Conservation (phyloP, 129 eudicot species). For the Ambrosia artemisiifolia region DNA sequence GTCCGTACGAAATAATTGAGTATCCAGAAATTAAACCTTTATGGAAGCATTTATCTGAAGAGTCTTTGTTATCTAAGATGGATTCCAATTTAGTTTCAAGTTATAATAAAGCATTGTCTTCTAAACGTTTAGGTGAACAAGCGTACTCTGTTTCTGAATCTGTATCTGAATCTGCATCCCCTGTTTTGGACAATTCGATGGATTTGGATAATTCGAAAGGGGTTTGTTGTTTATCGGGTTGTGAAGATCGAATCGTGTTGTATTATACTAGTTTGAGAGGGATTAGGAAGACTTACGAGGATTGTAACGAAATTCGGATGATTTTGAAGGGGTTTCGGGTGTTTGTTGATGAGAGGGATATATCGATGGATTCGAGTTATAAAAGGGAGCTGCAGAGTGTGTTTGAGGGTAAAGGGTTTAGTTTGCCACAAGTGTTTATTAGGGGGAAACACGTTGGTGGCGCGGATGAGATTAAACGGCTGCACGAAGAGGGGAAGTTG, state of each 20-base stretch:
- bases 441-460: slow-evolving; percentile 71
- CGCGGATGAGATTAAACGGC: slow-evolving; percentile 74
- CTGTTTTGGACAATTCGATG: background rate
- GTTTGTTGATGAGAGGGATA: slow-evolving; percentile 76
- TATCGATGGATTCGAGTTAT: slow-evolving; percentile 80
- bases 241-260: slow-evolving; percentile 68
- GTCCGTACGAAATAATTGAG: slow-evolving; percentile 54
- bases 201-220: background rate
- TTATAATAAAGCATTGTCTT: slow-evolving; percentile 51
- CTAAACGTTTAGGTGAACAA: slow-evolving; percentile 29
- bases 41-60: slow-evolving; percentile 95
- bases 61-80: slow-evolving; percentile 69
- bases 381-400: slow-evolving; percentile 68
- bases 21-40: slow-evolving; percentile 71
- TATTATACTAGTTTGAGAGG: slow-evolving; percentile 93
- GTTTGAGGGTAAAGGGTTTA: slow-evolving; percentile 54
- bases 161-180: no score
- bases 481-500: slow-evolving; percentile 73
- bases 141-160: background rate
- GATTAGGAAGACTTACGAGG: slow-evolving; percentile 80
- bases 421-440: slow-evolving; percentile 75
- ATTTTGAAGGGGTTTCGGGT: slow-evolving; percentile 82
- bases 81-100: slow-evolving; percentile 67
- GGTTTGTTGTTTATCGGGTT: slow-evolving; percentile 30
- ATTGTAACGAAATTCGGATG: slow-evolving; percentile 71